A percentile compares a stretch with the other conserved stretches of the same genome.
phyloP scores from a whole-genome alignment of 208 protist genomes.

The Acanthamoeba castellanii region DNA sequence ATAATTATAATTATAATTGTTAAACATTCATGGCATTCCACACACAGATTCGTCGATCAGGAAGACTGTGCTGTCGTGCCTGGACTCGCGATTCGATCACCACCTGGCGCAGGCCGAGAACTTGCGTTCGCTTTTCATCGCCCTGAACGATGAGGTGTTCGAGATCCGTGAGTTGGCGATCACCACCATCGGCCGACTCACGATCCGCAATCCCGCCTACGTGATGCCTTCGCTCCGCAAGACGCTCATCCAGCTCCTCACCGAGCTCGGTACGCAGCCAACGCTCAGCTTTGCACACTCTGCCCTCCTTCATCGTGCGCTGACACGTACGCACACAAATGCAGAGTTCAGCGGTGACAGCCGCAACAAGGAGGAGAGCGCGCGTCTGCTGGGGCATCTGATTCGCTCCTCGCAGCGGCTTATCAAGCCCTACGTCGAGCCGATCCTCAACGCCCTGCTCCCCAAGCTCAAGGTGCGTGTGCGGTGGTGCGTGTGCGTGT shows the following conservation, averaged over 20 bases:
- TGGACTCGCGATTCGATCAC: conserved; percentile 90
- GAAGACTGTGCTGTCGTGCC: conserved; percentile 85
- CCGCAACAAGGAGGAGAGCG: conserved; percentile 89
- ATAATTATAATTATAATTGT: too few relatives aligned
- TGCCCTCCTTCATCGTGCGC: not conserved
- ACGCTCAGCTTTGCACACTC: too few relatives aligned
- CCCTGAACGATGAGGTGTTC: conserved; percentile 94
- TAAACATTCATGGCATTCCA: too few relatives aligned
- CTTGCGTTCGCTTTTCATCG: conserved; percentile 91
- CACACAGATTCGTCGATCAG: conserved; percentile 83
- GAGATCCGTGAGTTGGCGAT: conserved; percentile 91
- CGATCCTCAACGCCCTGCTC: conserved; percentile 89
- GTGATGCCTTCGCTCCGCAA: conserved; percentile 93
- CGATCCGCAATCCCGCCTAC: conserved; percentile 91
- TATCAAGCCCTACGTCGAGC: conserved; percentile 90
- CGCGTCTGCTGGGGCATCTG: conserved; percentile 88
- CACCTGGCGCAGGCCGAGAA: conserved; percentile 92
- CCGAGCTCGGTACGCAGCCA: conserved; percentile 86
- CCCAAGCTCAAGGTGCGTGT: conserved; percentile 83
- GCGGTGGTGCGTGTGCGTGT: too few relatives aligned
- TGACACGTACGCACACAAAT: not conserved
- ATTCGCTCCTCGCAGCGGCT: conserved; percentile 88
- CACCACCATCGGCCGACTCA: conserved; percentile 92
- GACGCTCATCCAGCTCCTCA: conserved; percentile 93
- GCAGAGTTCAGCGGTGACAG: conserved; percentile 85